These are phyloP conservation scores for Macrolepiota fuliginosa DNA, from an alignment of 768 basidiomycete genomes.

Conservation along the genomic window DNA sequence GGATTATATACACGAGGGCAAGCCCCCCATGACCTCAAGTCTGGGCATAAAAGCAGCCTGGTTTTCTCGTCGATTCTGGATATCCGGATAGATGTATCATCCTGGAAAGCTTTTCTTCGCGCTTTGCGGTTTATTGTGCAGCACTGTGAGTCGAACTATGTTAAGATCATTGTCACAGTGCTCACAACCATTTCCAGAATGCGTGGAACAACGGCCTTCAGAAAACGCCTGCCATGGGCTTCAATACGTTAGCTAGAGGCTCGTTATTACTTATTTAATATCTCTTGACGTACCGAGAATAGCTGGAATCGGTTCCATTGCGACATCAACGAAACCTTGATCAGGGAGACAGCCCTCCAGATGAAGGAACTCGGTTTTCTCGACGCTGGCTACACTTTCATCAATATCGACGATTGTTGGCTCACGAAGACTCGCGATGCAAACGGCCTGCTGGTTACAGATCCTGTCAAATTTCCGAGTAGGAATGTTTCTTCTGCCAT, in stretches of 20 bases:
- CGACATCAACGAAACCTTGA: conserved; percentile 22
- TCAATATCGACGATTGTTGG: conserved; percentile 27
- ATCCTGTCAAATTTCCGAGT: conserved; percentile 23
- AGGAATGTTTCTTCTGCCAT: neutral
- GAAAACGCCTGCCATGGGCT: conserved; percentile 24
- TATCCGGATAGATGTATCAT: neutral
- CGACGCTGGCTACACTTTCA: conserved; percentile 22
- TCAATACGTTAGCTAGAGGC: conserved; percentile 19
- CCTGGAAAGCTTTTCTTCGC: neutral
- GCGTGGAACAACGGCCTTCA: conserved; percentile 21
- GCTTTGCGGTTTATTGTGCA: neutral
- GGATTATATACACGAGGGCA: neutral
- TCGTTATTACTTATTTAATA: too few relatives aligned
- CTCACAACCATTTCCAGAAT: conserved; percentile 6
- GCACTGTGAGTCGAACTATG: neutral
- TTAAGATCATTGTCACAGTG: neutral
- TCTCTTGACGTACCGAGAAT: neutral
- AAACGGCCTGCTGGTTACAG: conserved; percentile 18
- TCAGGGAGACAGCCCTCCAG: conserved; percentile 20
- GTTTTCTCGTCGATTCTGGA: neutral
- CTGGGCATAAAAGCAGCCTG: neutral
- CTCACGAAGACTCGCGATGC: conserved; percentile 20
- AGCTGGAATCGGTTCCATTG: conserved; percentile 26
- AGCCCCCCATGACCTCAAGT: neutral
- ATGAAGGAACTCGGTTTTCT: conserved; percentile 23